Conservation (phyloP, 2,329 filamentous ascomycete species). For the Cytospora chrysosperma region DNA sequence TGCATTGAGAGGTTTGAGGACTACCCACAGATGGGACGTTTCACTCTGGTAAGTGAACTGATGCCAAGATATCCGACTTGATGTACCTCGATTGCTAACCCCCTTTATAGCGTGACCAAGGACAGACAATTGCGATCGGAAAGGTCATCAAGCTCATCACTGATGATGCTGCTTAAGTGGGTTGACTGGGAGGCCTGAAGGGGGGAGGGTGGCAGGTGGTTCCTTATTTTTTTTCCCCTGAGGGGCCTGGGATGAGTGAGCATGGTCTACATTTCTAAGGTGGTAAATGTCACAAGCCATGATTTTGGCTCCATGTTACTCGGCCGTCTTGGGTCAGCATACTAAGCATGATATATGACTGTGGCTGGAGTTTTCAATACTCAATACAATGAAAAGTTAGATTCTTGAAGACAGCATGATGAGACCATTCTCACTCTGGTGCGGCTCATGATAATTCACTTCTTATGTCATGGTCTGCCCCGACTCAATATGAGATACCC, state of each 20-base stretch:
- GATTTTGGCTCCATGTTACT: neutral
- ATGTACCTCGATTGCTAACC: conserved; percentile 26
- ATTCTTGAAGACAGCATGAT: neutral
- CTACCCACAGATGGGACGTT: conserved; percentile 89
- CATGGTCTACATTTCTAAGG: neutral
- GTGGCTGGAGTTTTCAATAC: neutral
- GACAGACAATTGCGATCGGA: conserved; percentile 98
- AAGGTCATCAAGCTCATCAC: conserved; percentile 90
- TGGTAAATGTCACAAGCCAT: conserved; percentile 5
- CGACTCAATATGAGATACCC: neutral
- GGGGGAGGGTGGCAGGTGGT: neutral
- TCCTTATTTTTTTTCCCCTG: no score
- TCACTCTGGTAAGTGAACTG: conserved; percentile 64
- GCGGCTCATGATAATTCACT: neutral
- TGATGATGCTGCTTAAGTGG: conserved; percentile 34
- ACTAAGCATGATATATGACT: neutral
- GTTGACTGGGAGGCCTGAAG: neutral
- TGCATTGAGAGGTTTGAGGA: conserved; percentile 96
- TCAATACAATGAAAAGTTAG: conserved; percentile 4
- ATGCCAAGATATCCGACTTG: conserved; percentile 24
- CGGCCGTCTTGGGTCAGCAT: neutral
- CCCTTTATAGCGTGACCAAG: conserved; percentile 51
- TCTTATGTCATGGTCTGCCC: neutral
- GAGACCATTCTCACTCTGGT: neutral
- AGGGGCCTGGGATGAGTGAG: neutral